Evolutionary conservation across 2,329 filamentous ascomycete genomes (phyloP), one percentile per base, ranked within the genome.

Genomic region (Botryotinia convoluta): DNA sequence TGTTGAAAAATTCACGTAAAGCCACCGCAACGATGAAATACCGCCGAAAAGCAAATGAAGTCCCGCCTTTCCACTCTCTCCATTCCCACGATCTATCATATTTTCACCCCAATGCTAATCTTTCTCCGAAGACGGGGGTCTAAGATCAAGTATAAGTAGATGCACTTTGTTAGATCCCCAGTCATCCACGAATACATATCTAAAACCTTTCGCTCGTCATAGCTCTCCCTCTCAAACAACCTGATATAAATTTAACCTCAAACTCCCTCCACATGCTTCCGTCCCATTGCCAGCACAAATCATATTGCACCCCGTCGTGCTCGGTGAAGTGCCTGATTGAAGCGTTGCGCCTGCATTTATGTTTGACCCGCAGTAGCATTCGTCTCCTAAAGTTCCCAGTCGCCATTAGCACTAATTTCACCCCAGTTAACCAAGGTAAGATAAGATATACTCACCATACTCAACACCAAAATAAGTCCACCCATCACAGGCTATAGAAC

Each of bases 381-480:
- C 65, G 22, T 32, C 18, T 2, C 65, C 48, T 69, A 44, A 32
- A 42, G 12, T 42, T 2, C 35, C 29, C 18, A 26, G 48, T 32
- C 5, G 29, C 16, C 5, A 57, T 57, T 42, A 42, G 48, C 18
- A 42, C 16, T 18, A 12, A n/a, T 37, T 10, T 54, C 4, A 54
- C 4, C 26, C n/a, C 26, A 26, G 37, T 16, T 4, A 5, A 32
- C 3, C 29, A 32, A 22, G n/a, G 44, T 37, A 18, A 22, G 35
- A 57, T n/a, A 16, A 57, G 8, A 14, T n/a, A 26, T 32, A 57
- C 65, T 69, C 75, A 48, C 77, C 76, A 74, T 82, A 84, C 71
- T 84, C 83, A 16, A 83, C 80, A 45, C 83, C 83, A 48, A 81
- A 81, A 73, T 80, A 82, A 5, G 73, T 79, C 64, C 80, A 83